Base-by-base conservation (phyloP, 345 rosid genomes). In the Eucalyptus pauciflora region DNA sequence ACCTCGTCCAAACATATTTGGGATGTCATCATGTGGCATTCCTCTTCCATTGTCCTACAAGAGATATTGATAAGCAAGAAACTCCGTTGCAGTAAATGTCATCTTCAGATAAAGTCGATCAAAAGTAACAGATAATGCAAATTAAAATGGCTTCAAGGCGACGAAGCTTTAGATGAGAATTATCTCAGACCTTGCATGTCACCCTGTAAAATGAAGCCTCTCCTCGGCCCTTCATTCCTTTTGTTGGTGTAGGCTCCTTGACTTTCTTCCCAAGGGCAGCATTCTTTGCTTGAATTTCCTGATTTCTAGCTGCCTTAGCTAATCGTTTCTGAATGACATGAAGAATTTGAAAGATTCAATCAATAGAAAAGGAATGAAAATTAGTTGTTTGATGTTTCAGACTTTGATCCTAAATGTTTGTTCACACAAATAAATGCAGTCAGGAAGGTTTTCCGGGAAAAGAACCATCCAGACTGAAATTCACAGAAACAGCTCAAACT, bases 1-100 rank as follows among this genome's bases (percentile, higher is more conserved):
- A 97, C 99, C 99, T 94, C 98, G 92, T 62, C 99, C 99, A 88
- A 97, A 97, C 99, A 97, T 97, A 93, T 97, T 96, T 83, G 99
- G 99, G 91, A 97, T 97, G 92, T 97, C 99, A 94, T 97, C 99
- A 92, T 97, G 98, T n/a, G 99, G 96, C 99, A 97, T 97, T 90
- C 99, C 99, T 95, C 88, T 95, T 91, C 99, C 99, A 90, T 97
- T 97, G 92, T 97, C 99, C 99, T 97, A 88, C 90, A 85, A 76
- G 83, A 41, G 48, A 76, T n/a, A n/a, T 76, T 41, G 83, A 76
- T 76, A 20, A 43, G 83, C 83, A 20, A 41, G 83, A 76, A 76
- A 76, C 4, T 15, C 48, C 27, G 7, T 76, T 41, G 41, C 83
- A 41, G 8, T 54, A 85, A 85, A 49, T 31, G 43, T 46, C 56